Percentiles rank a stretch among this genome's conserved stretches.
Evolutionary conservation across 352 stramenopile species (phyloP).

Genomic region (Aphanomyces astaci): DNA sequence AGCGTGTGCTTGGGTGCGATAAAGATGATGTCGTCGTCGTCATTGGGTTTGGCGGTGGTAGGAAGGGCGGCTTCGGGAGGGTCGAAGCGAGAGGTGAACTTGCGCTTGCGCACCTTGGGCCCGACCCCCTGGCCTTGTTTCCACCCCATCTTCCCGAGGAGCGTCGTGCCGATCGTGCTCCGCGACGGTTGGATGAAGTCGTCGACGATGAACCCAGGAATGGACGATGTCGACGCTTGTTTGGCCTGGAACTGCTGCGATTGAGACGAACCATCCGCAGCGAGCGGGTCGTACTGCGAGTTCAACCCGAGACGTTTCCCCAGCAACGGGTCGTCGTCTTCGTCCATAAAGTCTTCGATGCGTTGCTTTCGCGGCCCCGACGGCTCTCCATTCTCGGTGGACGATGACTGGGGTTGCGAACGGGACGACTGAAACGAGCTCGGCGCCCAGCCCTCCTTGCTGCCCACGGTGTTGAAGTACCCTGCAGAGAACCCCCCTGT

Average conservation of each 20-base stretch:
- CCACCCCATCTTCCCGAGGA: slow-evolving; percentile 86
- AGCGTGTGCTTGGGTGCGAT: slow-evolving; percentile 51
- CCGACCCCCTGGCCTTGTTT: slow-evolving; percentile 86
- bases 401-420: slow-evolving; percentile 22
- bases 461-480: slow-evolving; percentile 92
- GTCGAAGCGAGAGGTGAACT: slow-evolving; percentile 29
- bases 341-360: slow-evolving; percentile 92
- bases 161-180: slow-evolving; percentile 71
- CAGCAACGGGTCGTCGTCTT: slow-evolving; percentile 87
- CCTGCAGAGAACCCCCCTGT: slow-evolving; percentile 90
- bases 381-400: not conserved
- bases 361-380: slow-evolving; percentile 37
- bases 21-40: slow-evolving; percentile 36
- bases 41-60: not conserved
- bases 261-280: slow-evolving; percentile 28
- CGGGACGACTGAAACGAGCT: slow-evolving; percentile 77
- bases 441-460: slow-evolving; percentile 83
- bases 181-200: slow-evolving; percentile 63
- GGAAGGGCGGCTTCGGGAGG: too few species aligned
- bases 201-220: slow-evolving; percentile 46
- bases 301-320: slow-evolving; percentile 66
- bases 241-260: slow-evolving; percentile 23
- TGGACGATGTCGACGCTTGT: slow-evolving; percentile 22
- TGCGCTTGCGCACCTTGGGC: slow-evolving; percentile 45
- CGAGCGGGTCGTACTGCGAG: slow-evolving; percentile 53